phyloP scores from a whole-genome alignment of 2,329 filamentous ascomycete genomes.

The Trichoderma hamatum region DNA sequence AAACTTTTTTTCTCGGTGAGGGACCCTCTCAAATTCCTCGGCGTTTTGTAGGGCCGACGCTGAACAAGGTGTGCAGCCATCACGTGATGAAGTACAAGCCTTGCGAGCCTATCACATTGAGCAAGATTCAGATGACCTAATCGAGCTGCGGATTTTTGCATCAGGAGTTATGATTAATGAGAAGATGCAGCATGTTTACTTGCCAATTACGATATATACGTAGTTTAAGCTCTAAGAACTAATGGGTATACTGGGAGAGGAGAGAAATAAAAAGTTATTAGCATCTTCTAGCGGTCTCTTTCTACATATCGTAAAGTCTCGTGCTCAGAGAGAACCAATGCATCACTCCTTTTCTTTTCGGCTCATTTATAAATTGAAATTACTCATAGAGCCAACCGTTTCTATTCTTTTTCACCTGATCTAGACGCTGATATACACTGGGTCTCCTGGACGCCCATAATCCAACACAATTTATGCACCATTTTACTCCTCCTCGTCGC shows the following conservation, averaged over 20 bases:
- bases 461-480: slow-evolving; percentile 34
- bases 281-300: background rate
- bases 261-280: background rate
- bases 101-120: slow-evolving; percentile 3
- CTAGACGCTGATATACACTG: slow-evolving; percentile 50
- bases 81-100: slow-evolving; percentile 15
- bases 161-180: background rate
- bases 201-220: background rate
- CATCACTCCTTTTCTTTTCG: background rate
- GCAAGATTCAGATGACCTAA: slow-evolving; percentile 19
- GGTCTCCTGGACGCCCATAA: slow-evolving; percentile 38
- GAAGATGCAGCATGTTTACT: background rate
- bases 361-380: background rate
- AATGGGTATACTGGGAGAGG: background rate
- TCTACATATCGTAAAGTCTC: background rate
- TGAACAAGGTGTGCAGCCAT: slow-evolving; percentile 25
- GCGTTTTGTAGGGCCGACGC: slow-evolving; percentile 40
- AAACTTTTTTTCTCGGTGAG: slow-evolving; percentile 40
- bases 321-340: background rate
- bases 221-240: background rate
- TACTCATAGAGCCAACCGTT: slow-evolving; percentile 32
- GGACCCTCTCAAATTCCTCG: slow-evolving; percentile 36
- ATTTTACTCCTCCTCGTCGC: slow-evolving; percentile 49
- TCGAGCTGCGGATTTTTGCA: background rate
- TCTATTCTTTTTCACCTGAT: slow-evolving; percentile 44